Evolutionary conservation across 305 asterid genomes (phyloP).

Genomic region (Petunia hybrid): DNA sequence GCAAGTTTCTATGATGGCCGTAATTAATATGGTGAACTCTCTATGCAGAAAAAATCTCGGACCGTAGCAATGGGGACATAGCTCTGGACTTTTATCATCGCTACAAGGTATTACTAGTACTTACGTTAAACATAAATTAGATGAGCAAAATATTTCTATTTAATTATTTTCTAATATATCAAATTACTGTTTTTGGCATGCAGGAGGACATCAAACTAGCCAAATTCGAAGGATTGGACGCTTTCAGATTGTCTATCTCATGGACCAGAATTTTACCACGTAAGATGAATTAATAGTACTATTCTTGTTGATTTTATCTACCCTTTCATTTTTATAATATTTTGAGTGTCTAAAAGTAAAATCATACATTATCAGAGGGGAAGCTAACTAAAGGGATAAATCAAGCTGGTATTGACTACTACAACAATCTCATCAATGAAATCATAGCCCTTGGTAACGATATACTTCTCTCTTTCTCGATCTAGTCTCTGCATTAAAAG

Average conservation of each 20-base stretch:
- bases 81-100: constrained; percentile 48
- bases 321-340: not conserved
- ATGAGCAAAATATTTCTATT: not conserved
- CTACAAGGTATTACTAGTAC: constrained; percentile 38
- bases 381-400: not conserved
- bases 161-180: not conserved
- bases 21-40: not conserved
- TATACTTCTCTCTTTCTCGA: not conserved
- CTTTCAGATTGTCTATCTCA: constrained; percentile 44
- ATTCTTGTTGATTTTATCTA: not conserved
- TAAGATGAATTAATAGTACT: constrained; percentile 15
- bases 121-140: not conserved
- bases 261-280: constrained; percentile 46
- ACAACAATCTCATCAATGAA: not conserved
- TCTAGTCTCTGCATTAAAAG: not conserved
- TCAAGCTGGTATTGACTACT: not conserved
- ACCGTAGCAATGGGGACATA: constrained; percentile 43
- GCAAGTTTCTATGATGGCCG: not conserved
- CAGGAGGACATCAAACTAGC: constrained; percentile 41
- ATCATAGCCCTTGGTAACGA: not conserved
- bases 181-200: not conserved
- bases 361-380: not conserved
- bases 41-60: constrained; percentile 40
- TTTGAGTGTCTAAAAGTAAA: not conserved
- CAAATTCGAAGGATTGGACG: constrained; percentile 37